phyloP scores from a whole-genome alignment of 2,329 filamentous ascomycete genomes.

The Akanthomyces lecanii region DNA sequence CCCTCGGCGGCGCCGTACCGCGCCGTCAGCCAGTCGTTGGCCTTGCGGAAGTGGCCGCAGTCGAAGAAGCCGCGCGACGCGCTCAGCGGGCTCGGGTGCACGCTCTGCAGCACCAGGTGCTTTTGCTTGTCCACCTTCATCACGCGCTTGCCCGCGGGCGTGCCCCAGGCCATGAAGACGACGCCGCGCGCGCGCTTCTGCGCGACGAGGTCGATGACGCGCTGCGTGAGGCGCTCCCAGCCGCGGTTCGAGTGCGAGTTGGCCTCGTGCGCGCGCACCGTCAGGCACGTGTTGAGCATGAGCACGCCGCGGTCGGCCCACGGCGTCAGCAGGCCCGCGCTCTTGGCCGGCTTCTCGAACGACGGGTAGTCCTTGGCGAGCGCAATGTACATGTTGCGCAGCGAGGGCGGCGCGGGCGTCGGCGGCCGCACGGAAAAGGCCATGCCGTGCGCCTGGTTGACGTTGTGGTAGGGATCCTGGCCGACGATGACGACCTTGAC shows the following conservation, averaged over 20 bases:
- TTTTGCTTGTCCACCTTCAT: constrained; percentile 64
- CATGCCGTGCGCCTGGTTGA: constrained; percentile 92
- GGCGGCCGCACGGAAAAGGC: constrained; percentile 93
- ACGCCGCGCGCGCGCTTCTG: constrained; percentile 74
- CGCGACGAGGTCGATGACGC: constrained; percentile 81
- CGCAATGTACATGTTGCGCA: constrained; percentile 89
- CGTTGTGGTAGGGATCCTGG: constrained; percentile 95
- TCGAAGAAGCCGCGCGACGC: constrained; percentile 78
- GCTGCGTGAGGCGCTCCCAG: constrained; percentile 92
- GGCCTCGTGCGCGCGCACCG: constrained; percentile 82
- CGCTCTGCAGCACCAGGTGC: constrained; percentile 80
- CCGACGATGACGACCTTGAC: constrained; percentile 93
- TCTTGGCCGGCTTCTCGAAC: constrained; percentile 71
- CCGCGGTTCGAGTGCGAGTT: constrained; percentile 82
- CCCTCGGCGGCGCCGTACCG: constrained; percentile 75
- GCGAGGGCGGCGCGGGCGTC: constrained; percentile 80
- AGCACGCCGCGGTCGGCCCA: constrained; percentile 94
- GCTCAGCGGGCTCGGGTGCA: constrained; percentile 91
- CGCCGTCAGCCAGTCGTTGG: constrained; percentile 77
- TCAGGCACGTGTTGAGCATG: constrained; percentile 91
- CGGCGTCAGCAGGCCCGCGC: constrained; percentile 77
- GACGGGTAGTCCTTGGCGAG: constrained; percentile 83
- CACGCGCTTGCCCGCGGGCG: constrained; percentile 75
- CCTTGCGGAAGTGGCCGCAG: constrained; percentile 74
- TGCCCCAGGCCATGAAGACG: constrained; percentile 93